Conservation (phyloP, 2,329 filamentous ascomycete species). For the Cylindrodendrum hubeiense region DNA sequence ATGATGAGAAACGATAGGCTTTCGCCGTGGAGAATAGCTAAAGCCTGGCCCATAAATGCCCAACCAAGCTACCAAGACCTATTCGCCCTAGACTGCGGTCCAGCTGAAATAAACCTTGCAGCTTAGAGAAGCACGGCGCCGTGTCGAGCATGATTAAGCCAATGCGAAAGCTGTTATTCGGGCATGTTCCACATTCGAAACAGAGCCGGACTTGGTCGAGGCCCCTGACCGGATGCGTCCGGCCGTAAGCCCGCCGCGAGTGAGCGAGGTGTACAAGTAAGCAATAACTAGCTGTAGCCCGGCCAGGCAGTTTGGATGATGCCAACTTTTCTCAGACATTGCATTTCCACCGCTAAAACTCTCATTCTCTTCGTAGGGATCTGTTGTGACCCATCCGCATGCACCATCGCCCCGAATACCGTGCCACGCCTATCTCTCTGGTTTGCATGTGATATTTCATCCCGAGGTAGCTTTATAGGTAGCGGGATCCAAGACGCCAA, state of each 20-base stretch:
- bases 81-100: conserved; percentile 7
- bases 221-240: conserved; percentile 4
- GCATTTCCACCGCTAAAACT: background rate
- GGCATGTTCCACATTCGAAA: conserved; percentile 15
- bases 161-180: background rate
- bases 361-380: background rate
- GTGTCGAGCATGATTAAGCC: background rate
- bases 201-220: background rate
- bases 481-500: background rate
- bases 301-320: background rate
- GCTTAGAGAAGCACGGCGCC: conserved; percentile 3
- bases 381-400: background rate
- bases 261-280: background rate
- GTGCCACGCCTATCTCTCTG: background rate
- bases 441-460: background rate
- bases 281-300: background rate
- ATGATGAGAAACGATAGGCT: background rate
- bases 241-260: background rate
- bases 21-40: background rate
- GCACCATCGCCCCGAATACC: background rate
- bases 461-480: background rate
- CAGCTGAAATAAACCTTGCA: background rate
- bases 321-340: background rate
- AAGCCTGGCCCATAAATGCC: background rate
- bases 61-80: background rate